phyloP scores from a whole-genome alignment of 2,329 filamentous ascomycete genomes.

The Aaosphaeria pasadenensis region DNA sequence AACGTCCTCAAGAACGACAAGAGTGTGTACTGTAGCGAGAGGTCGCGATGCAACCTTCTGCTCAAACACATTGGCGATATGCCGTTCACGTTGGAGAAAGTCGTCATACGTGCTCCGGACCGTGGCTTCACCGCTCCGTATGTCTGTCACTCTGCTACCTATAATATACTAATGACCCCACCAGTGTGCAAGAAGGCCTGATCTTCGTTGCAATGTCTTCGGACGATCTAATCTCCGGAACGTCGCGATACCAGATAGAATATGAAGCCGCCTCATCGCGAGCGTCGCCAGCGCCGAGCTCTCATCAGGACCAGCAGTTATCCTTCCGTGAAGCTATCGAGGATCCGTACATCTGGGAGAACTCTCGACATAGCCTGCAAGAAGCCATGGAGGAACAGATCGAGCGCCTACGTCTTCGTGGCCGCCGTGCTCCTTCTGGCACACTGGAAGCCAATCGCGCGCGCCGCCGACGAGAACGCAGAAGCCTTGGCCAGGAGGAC shows the following conservation, averaged over 20 bases:
- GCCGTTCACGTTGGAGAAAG: slow-evolving; percentile 77
- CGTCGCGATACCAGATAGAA: slow-evolving; percentile 72
- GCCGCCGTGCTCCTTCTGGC: slow-evolving; percentile 2
- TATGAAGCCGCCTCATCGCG: slow-evolving; percentile 37
- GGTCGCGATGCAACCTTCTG: slow-evolving; percentile 83
- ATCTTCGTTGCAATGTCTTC: slow-evolving; percentile 86
- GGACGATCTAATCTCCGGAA: slow-evolving; percentile 70
- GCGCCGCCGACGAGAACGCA: slow-evolving; percentile 5
- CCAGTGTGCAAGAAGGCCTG: slow-evolving; percentile 83
- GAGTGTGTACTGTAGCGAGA: slow-evolving; percentile 87
- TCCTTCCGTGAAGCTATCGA: slow-evolving; percentile 34
- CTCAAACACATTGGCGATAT: slow-evolving; percentile 76
- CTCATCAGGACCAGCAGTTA: slow-evolving; percentile 25
- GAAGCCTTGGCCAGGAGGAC: slow-evolving; percentile 12
- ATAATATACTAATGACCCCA: slow-evolving; percentile 9
- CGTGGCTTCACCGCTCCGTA: slow-evolving; percentile 83
- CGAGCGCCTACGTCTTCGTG: slow-evolving; percentile 21
- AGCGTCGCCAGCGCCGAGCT: slow-evolving; percentile 24
- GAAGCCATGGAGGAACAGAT: slow-evolving; percentile 25
- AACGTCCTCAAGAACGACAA: slow-evolving; percentile 81
- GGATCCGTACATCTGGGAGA: slow-evolving; percentile 31
- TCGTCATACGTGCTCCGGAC: slow-evolving; percentile 83
- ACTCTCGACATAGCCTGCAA: slow-evolving; percentile 20
- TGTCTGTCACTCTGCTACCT: slow-evolving; percentile 42
- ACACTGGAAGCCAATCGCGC: neutral